These are phyloP conservation scores for Magnusiomyces sp. DNA, from an alignment of 1,139 yeast species.

Conservation along the genomic window DNA sequence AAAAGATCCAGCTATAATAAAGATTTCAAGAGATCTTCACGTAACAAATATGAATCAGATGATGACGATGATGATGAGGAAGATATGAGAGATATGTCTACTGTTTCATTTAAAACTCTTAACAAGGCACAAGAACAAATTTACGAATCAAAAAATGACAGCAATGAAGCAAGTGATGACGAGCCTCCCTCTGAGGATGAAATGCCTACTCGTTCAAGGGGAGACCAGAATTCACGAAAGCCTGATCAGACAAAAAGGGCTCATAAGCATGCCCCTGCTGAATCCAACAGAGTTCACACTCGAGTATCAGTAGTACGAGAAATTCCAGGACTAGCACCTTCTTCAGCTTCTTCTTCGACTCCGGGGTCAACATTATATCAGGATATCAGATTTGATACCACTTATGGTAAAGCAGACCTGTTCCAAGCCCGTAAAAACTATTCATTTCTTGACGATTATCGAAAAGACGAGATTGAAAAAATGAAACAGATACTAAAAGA, in stretches of 20 bases:
- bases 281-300: slow-evolving; percentile 36
- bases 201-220: not conserved
- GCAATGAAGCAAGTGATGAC: slow-evolving; percentile 12
- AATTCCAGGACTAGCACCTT: slow-evolving; percentile 56
- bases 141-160: slow-evolving; percentile 15
- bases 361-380: slow-evolving; percentile 35
- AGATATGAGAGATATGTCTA: slow-evolving; percentile 18
- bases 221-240: slow-evolving; percentile 6
- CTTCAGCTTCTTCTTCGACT: slow-evolving; percentile 18
- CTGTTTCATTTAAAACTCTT: slow-evolving; percentile 51
- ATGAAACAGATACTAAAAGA: slow-evolving; percentile 30
- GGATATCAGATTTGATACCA: slow-evolving; percentile 86
- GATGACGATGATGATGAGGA: slow-evolving; percentile 25
- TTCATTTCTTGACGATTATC: slow-evolving; percentile 75
- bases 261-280: slow-evolving; percentile 73
- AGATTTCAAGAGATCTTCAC: no score
- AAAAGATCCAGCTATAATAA: no score
- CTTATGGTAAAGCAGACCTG: slow-evolving; percentile 75
- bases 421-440: slow-evolving; percentile 60
- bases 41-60: slow-evolving; percentile 6
- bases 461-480: slow-evolving; percentile 57
- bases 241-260: slow-evolving; percentile 18
- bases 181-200: slow-evolving; percentile 1
- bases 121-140: slow-evolving; percentile 44
- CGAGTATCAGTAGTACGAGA: slow-evolving; percentile 65